Base-by-base conservation (phyloP, 768 basidiomycete genomes). In the Termitomyces sp. region DNA sequence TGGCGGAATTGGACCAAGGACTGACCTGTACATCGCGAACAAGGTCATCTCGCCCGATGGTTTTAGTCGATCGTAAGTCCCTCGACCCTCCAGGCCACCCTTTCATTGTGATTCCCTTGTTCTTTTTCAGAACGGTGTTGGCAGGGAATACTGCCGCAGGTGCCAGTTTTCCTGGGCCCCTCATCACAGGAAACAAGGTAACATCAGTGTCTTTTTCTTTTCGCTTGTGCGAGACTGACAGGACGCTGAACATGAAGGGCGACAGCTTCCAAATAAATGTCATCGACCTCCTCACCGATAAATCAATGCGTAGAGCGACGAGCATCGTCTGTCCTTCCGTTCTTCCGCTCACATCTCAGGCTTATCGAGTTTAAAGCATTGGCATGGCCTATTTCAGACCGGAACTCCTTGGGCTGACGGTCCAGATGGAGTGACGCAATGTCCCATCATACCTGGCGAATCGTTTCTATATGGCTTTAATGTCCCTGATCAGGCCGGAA, bases 361-460 rank as follows among this genome's bases (percentile, higher is more conserved):
- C 2, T 30, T 10, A 46, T 28, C 8, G 6, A 35, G 3, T 3
- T 20, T 9, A 20, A 7, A 56, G 55, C 55, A 56, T 20, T 56
- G 55, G 47, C 55, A 55, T 40, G 55, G 55, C 6, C 10, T 56
- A n/a, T 41, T 56, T 33, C 55, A 56, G 18, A 18, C 45, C 9
- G 46, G 46, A 0, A 48, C 55, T 20, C 45, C 45, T 13, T 56
- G 45, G 45, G n/a, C 36, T 7, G 55, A 56, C 18, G 55, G 55
- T 5, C 47, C 55, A 38, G 55, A 32, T 6, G 47, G 55, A 5
- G 47, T 56, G 11, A 30, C 55, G 11, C 55, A 56, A 38, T 56
- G 55, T 13, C 55, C 55, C 3, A 49, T 56, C 13, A 49, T 48
- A 13, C 55, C 47, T 20, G 55, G 55, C 2, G 10, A 56, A n/a